Conservation (phyloP, 2,329 filamentous ascomycete species). For the Monilinia laxa region DNA sequence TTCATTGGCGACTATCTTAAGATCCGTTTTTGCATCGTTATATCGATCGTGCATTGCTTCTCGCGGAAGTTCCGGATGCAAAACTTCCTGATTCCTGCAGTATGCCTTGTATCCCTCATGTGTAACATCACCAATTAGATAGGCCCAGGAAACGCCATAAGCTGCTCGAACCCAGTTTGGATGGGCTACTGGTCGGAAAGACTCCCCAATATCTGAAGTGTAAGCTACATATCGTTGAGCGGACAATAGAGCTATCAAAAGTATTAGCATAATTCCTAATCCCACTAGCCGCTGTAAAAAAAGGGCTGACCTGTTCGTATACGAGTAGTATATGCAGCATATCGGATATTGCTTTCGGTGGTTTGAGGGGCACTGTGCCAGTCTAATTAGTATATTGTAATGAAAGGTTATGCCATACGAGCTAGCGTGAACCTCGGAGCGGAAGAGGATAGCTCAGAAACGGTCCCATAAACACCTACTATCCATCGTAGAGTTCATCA, state of each 20-base stretch:
- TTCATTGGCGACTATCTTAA: slow-evolving; percentile 25
- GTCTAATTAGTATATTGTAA: slow-evolving; percentile 19
- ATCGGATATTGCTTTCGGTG: slow-evolving; percentile 82
- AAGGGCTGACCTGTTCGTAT: slow-evolving; percentile 59
- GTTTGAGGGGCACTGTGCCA: slow-evolving; percentile 65
- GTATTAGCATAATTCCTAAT: neutral
- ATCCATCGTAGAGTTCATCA: slow-evolving; percentile 74
- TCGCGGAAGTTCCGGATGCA: slow-evolving; percentile 63
- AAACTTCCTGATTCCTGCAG: slow-evolving; percentile 73
- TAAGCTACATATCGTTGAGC: slow-evolving; percentile 97
- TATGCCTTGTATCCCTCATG: slow-evolving; percentile 97
- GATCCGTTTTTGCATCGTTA: slow-evolving; percentile 37
- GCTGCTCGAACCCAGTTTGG: slow-evolving; percentile 77
- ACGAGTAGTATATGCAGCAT: slow-evolving; percentile 87
- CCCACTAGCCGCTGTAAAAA: neutral
- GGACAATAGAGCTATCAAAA: slow-evolving; percentile 65
- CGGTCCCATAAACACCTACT: slow-evolving; percentile 53
- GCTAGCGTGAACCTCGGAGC: neutral
- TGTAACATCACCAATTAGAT: slow-evolving; percentile 83
- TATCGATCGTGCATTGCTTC: slow-evolving; percentile 37
- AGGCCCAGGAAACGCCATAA: slow-evolving; percentile 90
- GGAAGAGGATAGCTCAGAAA: neutral
- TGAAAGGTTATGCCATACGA: neutral
- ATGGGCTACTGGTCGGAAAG: slow-evolving; percentile 89
- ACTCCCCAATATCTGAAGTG: slow-evolving; percentile 94